These are phyloP conservation scores for Citrus trifoliata DNA, from an alignment of 345 rosid genomes.

Conservation along the genomic window DNA sequence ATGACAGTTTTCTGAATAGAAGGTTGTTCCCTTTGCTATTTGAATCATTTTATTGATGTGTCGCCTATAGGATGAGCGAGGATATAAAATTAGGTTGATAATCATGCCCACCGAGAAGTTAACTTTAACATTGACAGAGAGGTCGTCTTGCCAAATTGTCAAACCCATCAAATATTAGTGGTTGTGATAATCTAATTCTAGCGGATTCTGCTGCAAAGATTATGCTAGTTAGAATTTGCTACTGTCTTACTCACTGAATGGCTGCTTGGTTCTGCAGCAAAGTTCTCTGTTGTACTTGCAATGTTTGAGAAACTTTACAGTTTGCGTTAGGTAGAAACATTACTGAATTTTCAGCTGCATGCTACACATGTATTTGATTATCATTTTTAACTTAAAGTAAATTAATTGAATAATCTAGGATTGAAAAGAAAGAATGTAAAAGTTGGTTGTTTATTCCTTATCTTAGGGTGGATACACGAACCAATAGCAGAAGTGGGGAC, in stretches of 20 bases:
- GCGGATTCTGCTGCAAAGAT: background rate
- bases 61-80: background rate
- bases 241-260: background rate
- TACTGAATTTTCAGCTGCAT: background rate
- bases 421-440: background rate
- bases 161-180: background rate
- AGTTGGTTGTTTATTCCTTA: slow-evolving; percentile 8
- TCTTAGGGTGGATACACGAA: slow-evolving; percentile 77
- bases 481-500: slow-evolving; percentile 48
- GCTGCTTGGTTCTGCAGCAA: background rate
- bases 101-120: background rate
- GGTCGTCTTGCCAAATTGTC: background rate
- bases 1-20: background rate
- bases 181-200: background rate
- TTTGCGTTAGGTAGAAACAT: background rate
- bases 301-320: background rate
- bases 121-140: background rate
- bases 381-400: background rate
- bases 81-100: background rate
- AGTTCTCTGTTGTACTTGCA: background rate
- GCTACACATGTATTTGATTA: background rate
- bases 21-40: background rate
- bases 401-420: background rate
- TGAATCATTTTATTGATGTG: background rate
- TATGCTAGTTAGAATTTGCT: background rate